Evolutionary conservation across 2,329 filamentous ascomycete genomes (phyloP).

Genomic region (Colletotrichum horii): DNA sequence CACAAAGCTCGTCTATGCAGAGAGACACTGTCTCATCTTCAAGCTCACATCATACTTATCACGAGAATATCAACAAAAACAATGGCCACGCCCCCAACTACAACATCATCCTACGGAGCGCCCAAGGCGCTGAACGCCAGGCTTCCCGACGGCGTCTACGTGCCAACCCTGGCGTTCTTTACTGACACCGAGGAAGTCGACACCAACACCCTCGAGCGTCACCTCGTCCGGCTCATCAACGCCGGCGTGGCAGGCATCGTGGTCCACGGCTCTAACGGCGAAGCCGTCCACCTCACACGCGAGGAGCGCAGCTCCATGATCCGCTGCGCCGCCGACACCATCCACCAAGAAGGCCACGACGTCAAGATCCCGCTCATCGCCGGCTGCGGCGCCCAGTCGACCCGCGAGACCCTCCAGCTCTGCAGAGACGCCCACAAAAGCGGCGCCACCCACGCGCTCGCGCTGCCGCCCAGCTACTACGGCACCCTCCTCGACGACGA

Average conservation of each 20-base stretch:
- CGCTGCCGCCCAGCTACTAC: constrained; percentile 75
- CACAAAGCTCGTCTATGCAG: background rate
- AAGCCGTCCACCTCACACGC: constrained; percentile 74
- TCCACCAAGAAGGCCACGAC: constrained; percentile 67
- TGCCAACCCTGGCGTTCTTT: constrained; percentile 43
- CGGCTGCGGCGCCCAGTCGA: constrained; percentile 73
- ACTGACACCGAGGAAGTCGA: constrained; percentile 38
- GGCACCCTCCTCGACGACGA: constrained; percentile 62
- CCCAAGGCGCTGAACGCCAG: constrained; percentile 5
- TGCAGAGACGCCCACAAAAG: constrained; percentile 67
- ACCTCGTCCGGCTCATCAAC: constrained; percentile 43
- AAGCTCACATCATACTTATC: background rate
- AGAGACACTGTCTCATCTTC: background rate
- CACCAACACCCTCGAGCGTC: constrained; percentile 33
- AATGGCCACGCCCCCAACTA: background rate
- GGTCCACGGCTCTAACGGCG: constrained; percentile 75
- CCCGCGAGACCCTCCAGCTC: constrained; percentile 69
- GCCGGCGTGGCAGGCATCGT: constrained; percentile 71
- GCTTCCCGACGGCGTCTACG: constrained; percentile 36
- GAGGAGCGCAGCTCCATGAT: constrained; percentile 73
- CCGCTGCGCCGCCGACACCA: constrained; percentile 69
- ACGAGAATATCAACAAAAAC: background rate
- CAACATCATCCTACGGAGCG: background rate
- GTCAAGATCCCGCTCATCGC: constrained; percentile 70
- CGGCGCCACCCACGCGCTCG: constrained; percentile 71